A percentile compares a stretch with the other conserved stretches of the same genome.
phyloP scores from a whole-genome alignment of 2,329 filamentous ascomycete species.

The Helotiales sp. region DNA sequence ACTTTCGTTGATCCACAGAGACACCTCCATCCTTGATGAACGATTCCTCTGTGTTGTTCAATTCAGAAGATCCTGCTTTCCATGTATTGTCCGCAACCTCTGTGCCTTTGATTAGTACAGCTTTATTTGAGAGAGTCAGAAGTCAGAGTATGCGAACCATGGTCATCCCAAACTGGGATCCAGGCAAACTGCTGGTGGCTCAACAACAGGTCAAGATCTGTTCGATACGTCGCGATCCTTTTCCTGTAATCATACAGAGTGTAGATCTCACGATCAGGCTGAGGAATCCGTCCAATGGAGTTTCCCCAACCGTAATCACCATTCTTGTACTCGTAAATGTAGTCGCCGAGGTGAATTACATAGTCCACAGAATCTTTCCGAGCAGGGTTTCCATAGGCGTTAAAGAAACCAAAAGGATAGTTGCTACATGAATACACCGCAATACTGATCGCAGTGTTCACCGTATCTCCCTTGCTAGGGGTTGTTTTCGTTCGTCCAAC shows the following conservation, averaged over 20 bases:
- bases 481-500: slow-evolving; percentile 71
- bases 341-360: slow-evolving; percentile 59
- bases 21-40: slow-evolving; percentile 57
- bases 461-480: slow-evolving; percentile 55
- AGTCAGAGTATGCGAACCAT: too few relatives aligned
- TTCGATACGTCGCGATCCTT: slow-evolving; percentile 57
- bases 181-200: slow-evolving; percentile 58
- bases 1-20: slow-evolving; percentile 69
- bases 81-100: slow-evolving; percentile 67
- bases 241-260: slow-evolving; percentile 60
- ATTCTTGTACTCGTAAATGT: slow-evolving; percentile 63
- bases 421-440: slow-evolving; percentile 74
- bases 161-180: slow-evolving; percentile 66
- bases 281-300: slow-evolving; percentile 51
- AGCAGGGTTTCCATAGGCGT: slow-evolving; percentile 58
- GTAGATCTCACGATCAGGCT: slow-evolving; percentile 48
- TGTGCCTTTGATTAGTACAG: slow-evolving; percentile 1
- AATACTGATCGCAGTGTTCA: slow-evolving; percentile 56
- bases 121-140: too few relatives aligned
- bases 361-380: slow-evolving; percentile 61
- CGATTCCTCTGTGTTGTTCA: slow-evolving; percentile 67
- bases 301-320: slow-evolving; percentile 52
- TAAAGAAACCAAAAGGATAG: slow-evolving; percentile 61
- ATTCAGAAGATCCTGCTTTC: slow-evolving; percentile 56
- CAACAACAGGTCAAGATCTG: slow-evolving; percentile 58